Base-by-base conservation (phyloP, 1,139 yeast genomes). In the Lodderomyces parapsilosis region DNA sequence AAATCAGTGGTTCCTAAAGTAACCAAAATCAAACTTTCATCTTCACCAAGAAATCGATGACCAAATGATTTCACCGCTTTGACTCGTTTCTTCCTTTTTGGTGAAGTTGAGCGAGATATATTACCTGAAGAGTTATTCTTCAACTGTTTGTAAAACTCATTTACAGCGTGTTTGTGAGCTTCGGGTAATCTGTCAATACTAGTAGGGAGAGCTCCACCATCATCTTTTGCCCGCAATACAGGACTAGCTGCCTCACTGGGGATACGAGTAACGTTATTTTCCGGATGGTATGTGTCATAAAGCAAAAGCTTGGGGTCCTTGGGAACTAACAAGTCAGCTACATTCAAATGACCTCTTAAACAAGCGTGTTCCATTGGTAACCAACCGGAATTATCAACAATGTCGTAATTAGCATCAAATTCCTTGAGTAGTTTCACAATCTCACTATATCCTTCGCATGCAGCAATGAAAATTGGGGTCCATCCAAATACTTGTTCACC, bases 281-380 rank as follows among this genome's bases (percentile, higher is more conserved):
- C 65, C 1, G 70, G 70, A 45, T 67, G 62, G 43, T 68, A 67
- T 38, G 65, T 65, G 53, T 73, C 76, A 50, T 67, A 71, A 17
- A 68, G 54, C 38, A 73, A 62, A 28, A 73, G 43, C 30, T 55
- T 54, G 22, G 60, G 59, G 47, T 71, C 62, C 1, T 45, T 44
- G 1, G 88, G 87, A 43, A 66, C 67, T 44, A 89, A 66, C 53
- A 80, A 55, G 42, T 80, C 80, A 2, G 95, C 83, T 20, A 88
- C 79, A 1, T 70, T 74, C 48, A 91, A 67, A 61, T 90, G 96
- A 8, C 99, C 99, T 54, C 98, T 76, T 40, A 93, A 71, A 44
- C 89, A 84, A 0, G 98, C 97, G 62, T 93, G 98, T 57, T 93
- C 99, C 82, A 89, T 83, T 7, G 98, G 96, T 19, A 91, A 81